Evolutionary conservation across 805 yeast genomes (phyloP), one percentile per base, ranked within the genome.

Genomic region (Ogataea degrootiae): DNA sequence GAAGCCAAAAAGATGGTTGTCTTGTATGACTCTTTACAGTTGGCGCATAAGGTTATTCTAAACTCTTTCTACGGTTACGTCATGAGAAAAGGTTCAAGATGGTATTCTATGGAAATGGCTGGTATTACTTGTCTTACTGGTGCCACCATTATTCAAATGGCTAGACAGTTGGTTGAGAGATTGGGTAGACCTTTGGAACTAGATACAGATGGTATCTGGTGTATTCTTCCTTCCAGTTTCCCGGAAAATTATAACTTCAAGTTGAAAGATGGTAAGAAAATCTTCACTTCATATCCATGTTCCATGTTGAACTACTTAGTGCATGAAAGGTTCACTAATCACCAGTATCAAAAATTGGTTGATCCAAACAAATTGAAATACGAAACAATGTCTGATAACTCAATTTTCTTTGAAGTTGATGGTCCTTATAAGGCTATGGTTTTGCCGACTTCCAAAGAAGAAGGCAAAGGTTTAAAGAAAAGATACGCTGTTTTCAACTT

Each of bases 21-120:
- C 36, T 73, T 94, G 43, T 94, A 91, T 64, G 99, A 94, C 62
- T 92, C 99, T 2, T 72, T 94, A 57, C 99, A 94, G 68, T 75
- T 94, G 54, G 99, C 99, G 0, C 98, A 94, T 66, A 94, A 94
- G 61, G 97, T 92, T 61, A 94, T 94, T 69, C 75, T 94, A 59
- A 94, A 94, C 62, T 92, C 98, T 0, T 94, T 94, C 63, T 94
- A 94, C 60, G 99, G 99, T 43, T 94, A 94, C 60, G 99, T 94
- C 14, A 94, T 94, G 99, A 80, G 99, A 68, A 94, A 94, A 60
- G 99, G 99, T 37, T 94, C 99, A 0, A 77, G 99, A 50, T 94
- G 99, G 99, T 94, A 91, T 60, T 94, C 99, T 0, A 90, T 94
- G 94, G 99, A 94, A 66, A 94, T 95, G 99, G 99, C 99, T 0